These are phyloP conservation scores for Mycena vulgaris DNA, from an alignment of 768 basidiomycete species.

Conservation along the genomic window DNA sequence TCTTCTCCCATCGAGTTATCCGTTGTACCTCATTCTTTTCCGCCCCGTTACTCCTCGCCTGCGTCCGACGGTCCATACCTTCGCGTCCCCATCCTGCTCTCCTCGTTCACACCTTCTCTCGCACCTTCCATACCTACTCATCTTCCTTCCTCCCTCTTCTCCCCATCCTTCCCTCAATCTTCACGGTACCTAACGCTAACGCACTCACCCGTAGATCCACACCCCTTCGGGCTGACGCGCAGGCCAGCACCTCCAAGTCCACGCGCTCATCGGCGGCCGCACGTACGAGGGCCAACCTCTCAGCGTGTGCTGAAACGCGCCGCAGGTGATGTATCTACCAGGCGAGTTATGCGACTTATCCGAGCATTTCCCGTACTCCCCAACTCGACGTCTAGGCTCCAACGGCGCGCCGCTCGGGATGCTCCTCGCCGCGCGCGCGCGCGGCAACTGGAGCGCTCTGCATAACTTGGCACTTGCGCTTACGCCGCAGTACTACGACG, in stretches of 20 bases:
- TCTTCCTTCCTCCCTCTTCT: background rate
- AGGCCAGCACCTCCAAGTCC: conserved; percentile 65
- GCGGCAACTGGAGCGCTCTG: conserved; percentile 77
- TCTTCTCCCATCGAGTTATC: conserved; percentile 13
- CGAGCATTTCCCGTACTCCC: conserved; percentile 48
- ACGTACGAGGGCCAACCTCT: conserved; percentile 75
- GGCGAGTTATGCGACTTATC: conserved; percentile 48
- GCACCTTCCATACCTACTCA: conserved; percentile 50
- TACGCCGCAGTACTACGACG: too few relatives aligned
- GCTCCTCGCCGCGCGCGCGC: conserved; percentile 66
- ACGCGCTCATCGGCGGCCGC: conserved; percentile 65
- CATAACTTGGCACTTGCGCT: too few relatives aligned
- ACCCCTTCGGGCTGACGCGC: conserved; percentile 72
- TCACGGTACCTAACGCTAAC: too few relatives aligned
- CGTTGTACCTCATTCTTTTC: background rate
- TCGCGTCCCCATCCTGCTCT: too few relatives aligned
- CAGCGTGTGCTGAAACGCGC: conserved; percentile 58
- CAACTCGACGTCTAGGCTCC: conserved; percentile 16
- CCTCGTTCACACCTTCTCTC: background rate
- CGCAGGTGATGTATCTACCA: conserved; percentile 2
- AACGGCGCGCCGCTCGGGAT: too few relatives aligned
- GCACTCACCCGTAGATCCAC: conserved; percentile 61
- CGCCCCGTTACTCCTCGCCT: too few relatives aligned
- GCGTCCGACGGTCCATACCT: too few relatives aligned
- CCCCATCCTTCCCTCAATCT: too few relatives aligned